Evolutionary conservation across 176 grass and related monocot species (phyloP), one percentile per base, ranked within the genome.

Genomic region (Oryza nivara): DNA sequence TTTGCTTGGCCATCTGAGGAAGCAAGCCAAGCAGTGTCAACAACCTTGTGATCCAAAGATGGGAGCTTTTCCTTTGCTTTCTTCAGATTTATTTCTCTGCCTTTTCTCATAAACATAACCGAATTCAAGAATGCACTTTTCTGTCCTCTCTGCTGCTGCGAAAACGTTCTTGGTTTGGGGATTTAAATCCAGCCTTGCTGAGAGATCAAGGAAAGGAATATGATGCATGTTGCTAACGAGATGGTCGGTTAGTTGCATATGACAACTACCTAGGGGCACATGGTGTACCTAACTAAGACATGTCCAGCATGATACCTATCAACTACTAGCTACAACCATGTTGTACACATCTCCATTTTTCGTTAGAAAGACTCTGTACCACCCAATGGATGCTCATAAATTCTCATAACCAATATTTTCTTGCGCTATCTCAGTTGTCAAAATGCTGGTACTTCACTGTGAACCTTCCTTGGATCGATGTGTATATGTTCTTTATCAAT

Each of bases 141-240:
- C 5, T 49, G 43, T 14, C 3, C 54, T 75, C 69, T 74, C 32
- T 32, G 74, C 3, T 80, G 23, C 47, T 79, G 13, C 41, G 48
- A 63, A 72, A 65, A 6, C n/a, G 38, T 68, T 25, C 7, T 11
- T 82, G 19, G 30, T 89, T 89, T 51, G 5, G 32, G 30, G 72
- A 65, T 81, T 81, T 65, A 19, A 5, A 77, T 82, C 13, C 77
- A 72, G 41, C 78, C 68, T 86, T 82, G 73, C 78, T 47, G 67
- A 46, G 7, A 86, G 47, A 73, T 82, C 19, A 78, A 78, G 79
- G n/a, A 67, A 78, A 78, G 79, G 28, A 67, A 83, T 47, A 47
- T 22, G 73, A 78, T 86, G 28, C 73, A 79, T 74, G 15, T 46
- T 83, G 80, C 67, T 77, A 43, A 54, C 72, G 22, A 64, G 58